phyloP scores from a whole-genome alignment of 2,329 filamentous ascomycete species.

The Cladophialophora chaetospira region DNA sequence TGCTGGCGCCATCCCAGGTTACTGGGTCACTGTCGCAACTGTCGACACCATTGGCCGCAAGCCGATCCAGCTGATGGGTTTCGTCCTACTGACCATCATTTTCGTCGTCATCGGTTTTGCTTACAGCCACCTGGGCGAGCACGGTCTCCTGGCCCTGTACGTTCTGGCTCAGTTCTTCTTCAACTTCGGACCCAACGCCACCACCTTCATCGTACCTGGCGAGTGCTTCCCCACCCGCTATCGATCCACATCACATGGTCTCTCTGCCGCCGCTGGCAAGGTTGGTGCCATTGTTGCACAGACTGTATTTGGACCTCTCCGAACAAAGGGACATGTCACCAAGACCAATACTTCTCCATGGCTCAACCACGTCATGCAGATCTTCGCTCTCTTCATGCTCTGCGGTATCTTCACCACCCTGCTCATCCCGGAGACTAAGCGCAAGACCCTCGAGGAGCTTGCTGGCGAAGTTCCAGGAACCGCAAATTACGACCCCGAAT shows the following conservation, averaged over 20 bases:
- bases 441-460: constrained; percentile 70
- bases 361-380: constrained; percentile 69
- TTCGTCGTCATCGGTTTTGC: constrained; percentile 66
- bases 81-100: constrained; percentile 60
- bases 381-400: constrained; percentile 65
- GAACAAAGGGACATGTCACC: constrained; percentile 57
- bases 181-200: constrained; percentile 67
- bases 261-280: constrained; percentile 68
- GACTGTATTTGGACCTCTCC: constrained; percentile 64
- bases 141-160: constrained; percentile 61
- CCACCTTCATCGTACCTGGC: constrained; percentile 65
- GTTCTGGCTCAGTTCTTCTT: constrained; percentile 68
- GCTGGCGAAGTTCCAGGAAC: constrained; percentile 67
- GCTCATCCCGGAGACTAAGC: constrained; percentile 76
- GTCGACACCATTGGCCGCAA: constrained; percentile 76
- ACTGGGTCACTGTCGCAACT: constrained; percentile 76
- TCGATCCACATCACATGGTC: constrained; percentile 63
- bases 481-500: constrained; percentile 46
- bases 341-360: constrained; percentile 61
- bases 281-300: constrained; percentile 69
- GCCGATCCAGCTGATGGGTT: constrained; percentile 69
- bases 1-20: constrained; percentile 77
- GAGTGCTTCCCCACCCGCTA: constrained; percentile 68
- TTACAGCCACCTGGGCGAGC: constrained; percentile 52
- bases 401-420: constrained; percentile 68